A percentile compares a stretch with the other conserved stretches of the same genome.
phyloP scores from a whole-genome alignment of 305 asterid species.

The Fraxinus floribunda region DNA sequence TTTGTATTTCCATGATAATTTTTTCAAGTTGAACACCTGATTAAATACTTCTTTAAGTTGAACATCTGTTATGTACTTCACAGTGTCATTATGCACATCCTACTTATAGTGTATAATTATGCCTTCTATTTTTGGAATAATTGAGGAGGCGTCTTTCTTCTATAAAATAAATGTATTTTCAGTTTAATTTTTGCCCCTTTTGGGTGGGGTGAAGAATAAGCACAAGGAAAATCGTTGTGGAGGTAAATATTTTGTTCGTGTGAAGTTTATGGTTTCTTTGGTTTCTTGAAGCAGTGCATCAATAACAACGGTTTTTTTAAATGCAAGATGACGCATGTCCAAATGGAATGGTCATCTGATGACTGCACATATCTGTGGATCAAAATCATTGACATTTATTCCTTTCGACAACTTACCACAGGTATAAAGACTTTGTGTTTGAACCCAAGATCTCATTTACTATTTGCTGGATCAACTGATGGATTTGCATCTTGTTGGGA shows the following conservation, averaged over 20 bases:
- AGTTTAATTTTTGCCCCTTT: not conserved
- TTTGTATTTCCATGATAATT: not conserved
- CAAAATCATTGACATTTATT: constrained; percentile 15
- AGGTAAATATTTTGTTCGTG: not conserved
- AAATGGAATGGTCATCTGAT: not conserved
- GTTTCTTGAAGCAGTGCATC: not conserved
- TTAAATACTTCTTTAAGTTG: not conserved
- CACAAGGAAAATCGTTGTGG: not conserved
- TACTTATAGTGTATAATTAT: not conserved
- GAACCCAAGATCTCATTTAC: constrained; percentile 56
- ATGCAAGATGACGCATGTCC: not conserved
- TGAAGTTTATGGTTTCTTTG: not conserved
- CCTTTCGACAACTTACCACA: constrained; percentile 22
- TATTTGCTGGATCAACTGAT: constrained; percentile 78
- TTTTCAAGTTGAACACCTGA: not conserved
- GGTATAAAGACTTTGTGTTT: constrained; percentile 70
- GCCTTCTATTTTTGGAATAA: not conserved
- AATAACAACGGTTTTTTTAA: not conserved
- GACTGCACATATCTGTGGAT: not conserved
- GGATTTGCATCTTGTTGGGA: constrained; percentile 91
- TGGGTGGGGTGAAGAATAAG: not conserved
- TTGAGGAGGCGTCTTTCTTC: not conserved
- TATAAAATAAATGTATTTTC: not conserved
- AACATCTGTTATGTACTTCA: not conserved
- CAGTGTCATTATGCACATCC: not conserved